Evolutionary conservation across 1,139 yeast genomes (phyloP), one percentile per base, ranked within the genome.

Genomic region (Sporopachydermia cereana): DNA sequence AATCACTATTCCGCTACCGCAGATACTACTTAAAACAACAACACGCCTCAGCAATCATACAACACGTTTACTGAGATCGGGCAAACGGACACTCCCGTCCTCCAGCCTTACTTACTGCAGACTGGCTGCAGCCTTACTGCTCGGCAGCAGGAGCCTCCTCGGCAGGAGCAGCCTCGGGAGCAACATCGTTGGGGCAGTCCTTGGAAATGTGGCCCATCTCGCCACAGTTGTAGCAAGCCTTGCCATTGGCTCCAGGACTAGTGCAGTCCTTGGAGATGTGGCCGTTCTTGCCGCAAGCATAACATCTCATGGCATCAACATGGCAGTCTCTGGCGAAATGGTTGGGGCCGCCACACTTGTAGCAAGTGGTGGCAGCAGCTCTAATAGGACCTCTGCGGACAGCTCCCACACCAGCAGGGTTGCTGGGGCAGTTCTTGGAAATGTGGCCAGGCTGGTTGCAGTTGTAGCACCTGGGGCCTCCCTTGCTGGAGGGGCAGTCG

Each of bases 331-430:
- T 81, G 51, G 95, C 95, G 67, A 79, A 82, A 65, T 85, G 95
- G 77, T 84, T 84, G 61, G 93, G 89, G 53, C 93, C 95, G 58
- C 94, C 94, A 65, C 95, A 85, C 68, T 81, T 84, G 80, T 82
- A 84, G 68, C 95, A 85, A 49, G 88, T 77, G 51, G 84, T 45
- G 36, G 47, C 44, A 36, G 48, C 31, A 30, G 45, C 31, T 39
- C 58, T 50, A 45, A 57, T 53, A 49, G 59, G 59, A 53, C 64
- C 58, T 48, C 49, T 45, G 44, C 50, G 54, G 41, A 54, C 22
- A 34, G 39, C 22, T 7, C 20, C 20, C 12, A 34, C 17, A 18
- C 47, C 17, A 2, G 29, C 24, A 7, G 7, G 29, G 3, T 36
- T 30, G 3, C 43, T 65, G 46, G 67, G 62, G 63, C 93, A 80